Evolutionary conservation across 441 rosid genomes (phyloP).

Genomic region (Arabidopsis hybrid): DNA sequence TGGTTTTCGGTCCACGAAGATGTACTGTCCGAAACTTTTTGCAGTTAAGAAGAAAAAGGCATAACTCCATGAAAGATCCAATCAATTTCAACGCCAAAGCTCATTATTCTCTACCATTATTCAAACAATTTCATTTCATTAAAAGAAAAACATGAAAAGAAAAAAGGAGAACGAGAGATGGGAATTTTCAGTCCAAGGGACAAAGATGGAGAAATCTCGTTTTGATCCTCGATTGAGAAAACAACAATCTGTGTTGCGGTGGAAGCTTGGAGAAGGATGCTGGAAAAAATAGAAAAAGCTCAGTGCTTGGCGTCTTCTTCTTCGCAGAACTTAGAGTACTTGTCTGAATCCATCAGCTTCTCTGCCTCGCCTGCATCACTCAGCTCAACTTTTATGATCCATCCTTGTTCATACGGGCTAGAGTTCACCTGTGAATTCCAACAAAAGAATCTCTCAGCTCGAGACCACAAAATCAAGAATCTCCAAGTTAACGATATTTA

Average conservation of each 20-base stretch:
- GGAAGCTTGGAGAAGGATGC: neutral
- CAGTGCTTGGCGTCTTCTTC: constrained; percentile 85
- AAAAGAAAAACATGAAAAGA: neutral
- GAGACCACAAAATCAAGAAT: neutral
- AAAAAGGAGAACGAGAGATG: neutral
- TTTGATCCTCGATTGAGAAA: neutral
- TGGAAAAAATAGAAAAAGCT: constrained; percentile 18
- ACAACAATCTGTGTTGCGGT: constrained; percentile 19
- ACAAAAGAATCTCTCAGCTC: constrained; percentile 8
- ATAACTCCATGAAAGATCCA: constrained; percentile 1
- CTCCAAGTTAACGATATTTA: neutral
- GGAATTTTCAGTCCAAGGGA: constrained; percentile 21
- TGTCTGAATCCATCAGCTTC: constrained; percentile 75
- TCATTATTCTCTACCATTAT: constrained; percentile 36
- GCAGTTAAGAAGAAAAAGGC: neutral
- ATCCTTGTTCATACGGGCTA: constrained; percentile 82
- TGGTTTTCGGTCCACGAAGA: too few species aligned
- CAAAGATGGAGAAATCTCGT: constrained; percentile 4
- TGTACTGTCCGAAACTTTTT: too few species aligned
- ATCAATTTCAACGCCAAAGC: neutral
- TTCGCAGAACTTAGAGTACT: constrained; percentile 84
- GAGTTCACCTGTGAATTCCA: constrained; percentile 68
- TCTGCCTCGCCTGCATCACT: constrained; percentile 60
- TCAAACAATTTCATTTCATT: constrained; percentile 3
- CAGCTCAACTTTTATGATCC: constrained; percentile 85